phyloP scores from a whole-genome alignment of 1,284 basidiomycete genomes.

The Baeospora myosura region DNA sequence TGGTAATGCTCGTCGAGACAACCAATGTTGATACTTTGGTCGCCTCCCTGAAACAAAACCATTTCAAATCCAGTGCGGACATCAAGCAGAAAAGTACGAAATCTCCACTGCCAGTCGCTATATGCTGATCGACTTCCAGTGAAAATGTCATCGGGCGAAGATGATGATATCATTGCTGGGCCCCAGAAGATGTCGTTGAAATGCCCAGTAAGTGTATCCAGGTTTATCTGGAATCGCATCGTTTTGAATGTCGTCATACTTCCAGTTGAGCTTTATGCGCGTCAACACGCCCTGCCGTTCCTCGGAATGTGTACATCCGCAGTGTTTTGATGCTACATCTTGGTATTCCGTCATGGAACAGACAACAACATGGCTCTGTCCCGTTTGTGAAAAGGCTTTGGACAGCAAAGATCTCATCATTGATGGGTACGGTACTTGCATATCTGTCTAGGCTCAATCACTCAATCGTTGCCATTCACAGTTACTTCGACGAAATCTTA shows the following conservation, averaged over 20 bases:
- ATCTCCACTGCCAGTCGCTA: background rate
- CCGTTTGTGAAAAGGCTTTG: conserved; percentile 84
- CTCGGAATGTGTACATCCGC: conserved; percentile 77
- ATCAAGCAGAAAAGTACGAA: conserved; percentile 59
- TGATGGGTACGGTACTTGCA: conserved; percentile 65
- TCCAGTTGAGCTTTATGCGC: conserved; percentile 82
- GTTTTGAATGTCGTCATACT: background rate
- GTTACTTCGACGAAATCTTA: conserved; percentile 81
- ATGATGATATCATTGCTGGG: conserved; percentile 86
- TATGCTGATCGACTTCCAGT: conserved; percentile 38
- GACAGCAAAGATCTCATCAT: conserved; percentile 80
- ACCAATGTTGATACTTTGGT: conserved; percentile 64
- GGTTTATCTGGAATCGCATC: background rate
- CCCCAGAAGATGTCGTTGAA: conserved; percentile 84
- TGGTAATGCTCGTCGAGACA: conserved; percentile 76
- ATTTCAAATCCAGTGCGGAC: conserved; percentile 59
- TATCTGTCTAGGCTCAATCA: conserved; percentile 10
- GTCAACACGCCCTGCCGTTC: conserved; percentile 85
- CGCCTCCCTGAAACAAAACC: conserved; percentile 56
- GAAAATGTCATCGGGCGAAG: conserved; percentile 50
- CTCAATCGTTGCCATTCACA: conserved; percentile 28
- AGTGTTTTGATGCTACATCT: conserved; percentile 93
- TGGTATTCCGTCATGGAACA: conserved; percentile 96
- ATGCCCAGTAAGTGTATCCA: conserved; percentile 67
- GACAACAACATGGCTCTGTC: conserved; percentile 94